Percentiles rank a stretch among this genome's conserved stretches.
Conservation (phyloP, 1,284 basidiomycete species). For the Ustilago nuda region DNA sequence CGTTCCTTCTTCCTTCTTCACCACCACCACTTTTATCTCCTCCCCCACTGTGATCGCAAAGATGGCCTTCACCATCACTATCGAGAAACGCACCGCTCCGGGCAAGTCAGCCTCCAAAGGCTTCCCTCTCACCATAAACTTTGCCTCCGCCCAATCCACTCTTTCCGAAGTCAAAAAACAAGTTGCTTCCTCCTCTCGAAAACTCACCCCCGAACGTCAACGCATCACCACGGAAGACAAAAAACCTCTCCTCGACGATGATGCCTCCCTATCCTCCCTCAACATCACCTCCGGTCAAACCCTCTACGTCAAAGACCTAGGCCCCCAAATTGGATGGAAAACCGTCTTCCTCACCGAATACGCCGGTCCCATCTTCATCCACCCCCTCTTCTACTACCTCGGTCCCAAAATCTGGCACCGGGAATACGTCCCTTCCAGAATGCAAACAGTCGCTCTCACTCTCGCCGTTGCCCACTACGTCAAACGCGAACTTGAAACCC, state of each 20-base stretch:
- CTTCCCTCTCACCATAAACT: slow-evolving; percentile 51
- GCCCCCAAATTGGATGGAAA: slow-evolving; percentile 66
- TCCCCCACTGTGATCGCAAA: neutral
- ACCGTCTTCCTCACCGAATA: slow-evolving; percentile 69
- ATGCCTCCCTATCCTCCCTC: slow-evolving; percentile 47
- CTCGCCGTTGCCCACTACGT: slow-evolving; percentile 87
- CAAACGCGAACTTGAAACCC: slow-evolving; percentile 92
- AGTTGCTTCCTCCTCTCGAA: slow-evolving; percentile 42
- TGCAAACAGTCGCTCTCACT: slow-evolving; percentile 85
- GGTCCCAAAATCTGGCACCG: slow-evolving; percentile 77
- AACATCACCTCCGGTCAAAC: slow-evolving; percentile 45
- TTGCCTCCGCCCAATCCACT: slow-evolving; percentile 47
- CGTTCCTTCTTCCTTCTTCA: slow-evolving; percentile 1
- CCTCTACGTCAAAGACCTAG: slow-evolving; percentile 66
- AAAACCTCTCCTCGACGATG: slow-evolving; percentile 59
- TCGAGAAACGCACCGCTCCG: slow-evolving; percentile 47
- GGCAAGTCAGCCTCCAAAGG: slow-evolving; percentile 54
- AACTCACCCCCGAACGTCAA: slow-evolving; percentile 57
- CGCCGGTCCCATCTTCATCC: slow-evolving; percentile 87
- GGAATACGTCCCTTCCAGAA: slow-evolving; percentile 77
- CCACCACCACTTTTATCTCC: slow-evolving; percentile 1
- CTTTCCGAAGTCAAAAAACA: slow-evolving; percentile 58
- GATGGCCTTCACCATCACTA: slow-evolving; percentile 49
- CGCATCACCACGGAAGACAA: slow-evolving; percentile 63
- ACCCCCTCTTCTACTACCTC: slow-evolving; percentile 85